phyloP scores from a whole-genome alignment of 257 asterid species.

The Solanum tarijense region DNA sequence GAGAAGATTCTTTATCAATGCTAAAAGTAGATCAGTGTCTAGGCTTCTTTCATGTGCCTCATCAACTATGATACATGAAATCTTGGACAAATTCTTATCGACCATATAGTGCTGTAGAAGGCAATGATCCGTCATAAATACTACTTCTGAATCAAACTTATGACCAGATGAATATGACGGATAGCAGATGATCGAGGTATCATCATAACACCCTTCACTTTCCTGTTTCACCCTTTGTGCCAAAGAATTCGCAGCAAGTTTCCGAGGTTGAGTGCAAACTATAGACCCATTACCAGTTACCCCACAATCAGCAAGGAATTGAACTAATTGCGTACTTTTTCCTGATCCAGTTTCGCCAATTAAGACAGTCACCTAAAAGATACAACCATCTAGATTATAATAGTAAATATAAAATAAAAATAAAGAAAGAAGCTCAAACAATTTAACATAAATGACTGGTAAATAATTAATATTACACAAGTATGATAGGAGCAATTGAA shows the following conservation, averaged over 20 bases:
- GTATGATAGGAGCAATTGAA: background rate
- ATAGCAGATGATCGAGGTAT: slow-evolving; percentile 32
- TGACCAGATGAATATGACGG: slow-evolving; percentile 55
- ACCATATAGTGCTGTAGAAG: slow-evolving; percentile 72
- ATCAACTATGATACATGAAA: slow-evolving; percentile 78
- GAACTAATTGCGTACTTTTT: slow-evolving; percentile 91
- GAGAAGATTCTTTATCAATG: slow-evolving; percentile 59
- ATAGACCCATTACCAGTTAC: slow-evolving; percentile 38
- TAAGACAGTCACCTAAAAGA: slow-evolving; percentile 53
- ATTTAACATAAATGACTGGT: background rate
- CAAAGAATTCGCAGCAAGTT: slow-evolving; percentile 75
- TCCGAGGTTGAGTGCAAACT: slow-evolving; percentile 92
- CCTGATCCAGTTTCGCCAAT: slow-evolving; percentile 98
- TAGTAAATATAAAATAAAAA: background rate
- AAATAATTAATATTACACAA: background rate
- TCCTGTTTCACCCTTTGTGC: slow-evolving; percentile 84
- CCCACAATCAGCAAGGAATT: slow-evolving; percentile 78
- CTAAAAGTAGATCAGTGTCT: slow-evolving; percentile 84
- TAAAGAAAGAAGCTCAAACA: background rate
- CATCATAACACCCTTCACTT: slow-evolving; percentile 48
- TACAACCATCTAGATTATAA: background rate
- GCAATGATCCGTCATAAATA: slow-evolving; percentile 82
- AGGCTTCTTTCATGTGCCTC: slow-evolving; percentile 99
- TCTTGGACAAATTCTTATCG: slow-evolving; percentile 45
- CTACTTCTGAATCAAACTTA: slow-evolving; percentile 40